Percentiles rank a stretch among this genome's conserved stretches.
Conservation (phyloP, 2,329 filamentous ascomycete genomes). For the Lojkania enalia region DNA sequence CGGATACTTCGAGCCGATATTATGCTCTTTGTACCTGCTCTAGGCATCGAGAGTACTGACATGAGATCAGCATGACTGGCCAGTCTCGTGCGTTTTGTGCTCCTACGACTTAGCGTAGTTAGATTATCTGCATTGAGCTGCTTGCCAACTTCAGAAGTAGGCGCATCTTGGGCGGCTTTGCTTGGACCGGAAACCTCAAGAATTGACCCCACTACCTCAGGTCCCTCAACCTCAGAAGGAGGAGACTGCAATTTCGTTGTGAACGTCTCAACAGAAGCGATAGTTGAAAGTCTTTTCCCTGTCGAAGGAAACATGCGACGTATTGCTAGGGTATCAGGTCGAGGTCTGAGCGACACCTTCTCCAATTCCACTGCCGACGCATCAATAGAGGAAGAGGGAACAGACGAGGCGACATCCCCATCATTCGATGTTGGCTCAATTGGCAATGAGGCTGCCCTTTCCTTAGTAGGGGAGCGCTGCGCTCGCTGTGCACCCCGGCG, state of each 20-base stretch:
- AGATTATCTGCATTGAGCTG: slow-evolving; percentile 37
- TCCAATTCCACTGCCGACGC: slow-evolving; percentile 34
- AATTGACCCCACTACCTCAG: slow-evolving; percentile 27
- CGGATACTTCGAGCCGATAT: slow-evolving; percentile 78
- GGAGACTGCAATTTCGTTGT: slow-evolving; percentile 40
- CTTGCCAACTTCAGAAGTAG: slow-evolving; percentile 35
- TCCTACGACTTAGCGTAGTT: slow-evolving; percentile 51
- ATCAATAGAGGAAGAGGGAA: slow-evolving; percentile 43
- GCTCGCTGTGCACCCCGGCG: slow-evolving; percentile 44
- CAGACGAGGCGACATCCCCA: slow-evolving; percentile 33
- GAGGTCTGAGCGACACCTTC: slow-evolving; percentile 35
- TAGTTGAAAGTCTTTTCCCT: slow-evolving; percentile 61
- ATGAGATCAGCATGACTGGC: slow-evolving; percentile 94
- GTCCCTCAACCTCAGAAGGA: slow-evolving; percentile 29
- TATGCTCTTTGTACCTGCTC: slow-evolving; percentile 67
- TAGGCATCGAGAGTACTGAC: slow-evolving; percentile 80
- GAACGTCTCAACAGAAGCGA: slow-evolving; percentile 60
- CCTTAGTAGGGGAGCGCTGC: slow-evolving; percentile 48
- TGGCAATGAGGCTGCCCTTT: slow-evolving; percentile 36
- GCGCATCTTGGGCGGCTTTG: slow-evolving; percentile 20
- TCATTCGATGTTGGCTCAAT: slow-evolving; percentile 27
- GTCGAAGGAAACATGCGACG: slow-evolving; percentile 56
- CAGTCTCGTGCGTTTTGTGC: slow-evolving; percentile 63
- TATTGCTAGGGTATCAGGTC: slow-evolving; percentile 43
- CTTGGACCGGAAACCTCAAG: slow-evolving; percentile 19